phyloP scores from a whole-genome alignment of 1,284 basidiomycete genomes.

The Ganoderma leucocontextum region DNA sequence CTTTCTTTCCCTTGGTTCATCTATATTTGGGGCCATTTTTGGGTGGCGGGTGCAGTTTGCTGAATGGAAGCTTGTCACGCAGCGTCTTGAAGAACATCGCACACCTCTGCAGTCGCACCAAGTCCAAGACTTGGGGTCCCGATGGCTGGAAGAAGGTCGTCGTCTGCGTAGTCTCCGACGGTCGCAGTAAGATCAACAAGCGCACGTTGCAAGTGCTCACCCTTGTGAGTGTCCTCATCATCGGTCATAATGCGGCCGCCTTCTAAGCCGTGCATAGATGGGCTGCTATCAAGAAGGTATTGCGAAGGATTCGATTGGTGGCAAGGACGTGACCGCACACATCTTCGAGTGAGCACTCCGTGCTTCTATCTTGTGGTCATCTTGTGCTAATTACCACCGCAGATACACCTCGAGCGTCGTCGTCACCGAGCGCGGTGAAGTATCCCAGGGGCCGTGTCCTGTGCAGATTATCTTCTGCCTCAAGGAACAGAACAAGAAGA shows the following conservation, averaged over 20 bases:
- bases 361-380: background rate
- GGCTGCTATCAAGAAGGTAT: conserved; percentile 97
- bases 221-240: conserved; percentile 54
- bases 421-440: conserved; percentile 87
- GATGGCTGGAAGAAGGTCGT: conserved; percentile 97
- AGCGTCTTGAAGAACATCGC: conserved; percentile 92
- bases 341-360: conserved; percentile 79
- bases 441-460: conserved; percentile 83
- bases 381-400: conserved; percentile 28
- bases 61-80: conserved; percentile 18
- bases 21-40: background rate
- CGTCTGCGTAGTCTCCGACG: conserved; percentile 92
- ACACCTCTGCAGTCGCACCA: conserved; percentile 81
- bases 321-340: conserved; percentile 93
- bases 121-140: conserved; percentile 93
- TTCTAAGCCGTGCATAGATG: conserved; percentile 64
- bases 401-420: conserved; percentile 84
- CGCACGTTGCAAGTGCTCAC: conserved; percentile 85
- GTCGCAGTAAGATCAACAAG: conserved; percentile 90
- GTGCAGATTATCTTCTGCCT: conserved; percentile 94
- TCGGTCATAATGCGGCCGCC: background rate
- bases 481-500: conserved; percentile 97
- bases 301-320: conserved; percentile 91
- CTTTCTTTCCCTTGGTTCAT: background rate
- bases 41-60: conserved; percentile 14